Percentiles rank a stretch among this genome's conserved stretches.
phyloP scores from a whole-genome alignment of 768 basidiomycete genomes.

The Termitomyces sp. region DNA sequence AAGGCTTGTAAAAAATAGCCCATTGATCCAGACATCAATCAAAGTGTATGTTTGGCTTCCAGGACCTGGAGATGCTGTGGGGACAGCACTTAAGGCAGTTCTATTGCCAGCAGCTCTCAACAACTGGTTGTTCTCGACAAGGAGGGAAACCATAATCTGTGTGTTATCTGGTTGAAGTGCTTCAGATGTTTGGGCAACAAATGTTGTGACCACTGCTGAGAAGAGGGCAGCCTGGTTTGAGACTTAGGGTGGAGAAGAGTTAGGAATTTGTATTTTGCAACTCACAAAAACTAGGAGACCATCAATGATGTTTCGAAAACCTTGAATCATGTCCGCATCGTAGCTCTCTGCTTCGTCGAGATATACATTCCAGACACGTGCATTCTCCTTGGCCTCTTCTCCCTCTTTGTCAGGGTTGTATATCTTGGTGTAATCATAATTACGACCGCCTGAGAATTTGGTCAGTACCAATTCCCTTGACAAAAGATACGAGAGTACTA shows the following conservation, averaged over 20 bases:
- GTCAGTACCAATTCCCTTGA: too few species aligned
- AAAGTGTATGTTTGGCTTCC: neutral
- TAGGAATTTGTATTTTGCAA: neutral
- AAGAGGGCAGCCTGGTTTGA: neutral
- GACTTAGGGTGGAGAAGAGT: too few species aligned
- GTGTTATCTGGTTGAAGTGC: neutral
- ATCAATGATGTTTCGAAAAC: neutral
- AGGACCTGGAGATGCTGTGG: neutral
- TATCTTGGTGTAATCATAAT: neutral
- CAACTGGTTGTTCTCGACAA: neutral
- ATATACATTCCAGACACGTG: neutral
- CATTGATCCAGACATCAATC: neutral
- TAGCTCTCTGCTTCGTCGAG: neutral
- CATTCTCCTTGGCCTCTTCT: neutral
- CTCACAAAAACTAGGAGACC: neutral
- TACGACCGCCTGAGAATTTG: neutral
- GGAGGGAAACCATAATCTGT: neutral
- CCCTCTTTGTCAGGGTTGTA: neutral
- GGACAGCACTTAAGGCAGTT: neutral
- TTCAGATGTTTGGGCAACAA: neutral
- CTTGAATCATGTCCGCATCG: neutral
- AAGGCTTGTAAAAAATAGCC: neutral
- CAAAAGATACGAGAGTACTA: neutral
- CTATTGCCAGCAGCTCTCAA: neutral
- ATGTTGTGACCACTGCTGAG: neutral